A percentile compares a stretch with the other conserved stretches of the same genome.
These are phyloP conservation scores for Hypomyces perniciosus DNA, from an alignment of 2,329 filamentous ascomycete species.

Conservation along the genomic window DNA sequence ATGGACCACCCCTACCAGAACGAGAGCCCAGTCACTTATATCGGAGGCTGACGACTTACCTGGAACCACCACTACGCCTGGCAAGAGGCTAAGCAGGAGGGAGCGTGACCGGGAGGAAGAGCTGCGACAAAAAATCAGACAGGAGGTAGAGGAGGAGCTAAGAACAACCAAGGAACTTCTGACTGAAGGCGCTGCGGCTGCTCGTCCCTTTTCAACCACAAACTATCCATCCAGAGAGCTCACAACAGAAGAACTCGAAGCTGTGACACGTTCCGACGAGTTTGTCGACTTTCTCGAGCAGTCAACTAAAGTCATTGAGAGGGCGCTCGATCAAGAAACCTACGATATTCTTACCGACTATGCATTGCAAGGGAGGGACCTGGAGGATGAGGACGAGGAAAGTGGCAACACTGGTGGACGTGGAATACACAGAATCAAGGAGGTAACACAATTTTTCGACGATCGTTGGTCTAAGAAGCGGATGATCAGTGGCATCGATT, in stretches of 20 bases:
- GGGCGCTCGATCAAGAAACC: slow-evolving; percentile 80
- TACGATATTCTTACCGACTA: slow-evolving; percentile 97
- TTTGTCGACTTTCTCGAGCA: slow-evolving; percentile 94
- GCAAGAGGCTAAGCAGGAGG: slow-evolving; percentile 70
- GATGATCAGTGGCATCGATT: slow-evolving; percentile 93
- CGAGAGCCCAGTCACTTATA: slow-evolving; percentile 32
- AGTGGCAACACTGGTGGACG: slow-evolving; percentile 63
- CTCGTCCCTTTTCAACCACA: slow-evolving; percentile 22
- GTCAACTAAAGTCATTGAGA: slow-evolving; percentile 94
- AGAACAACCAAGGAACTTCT: slow-evolving; percentile 61
- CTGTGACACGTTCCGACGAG: slow-evolving; percentile 85
- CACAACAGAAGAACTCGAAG: slow-evolving; percentile 77
- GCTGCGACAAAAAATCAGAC: slow-evolving; percentile 73
- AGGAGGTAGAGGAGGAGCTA: slow-evolving; percentile 90
- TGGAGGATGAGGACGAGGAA: slow-evolving; percentile 78
- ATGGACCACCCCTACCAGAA: slow-evolving; percentile 53
- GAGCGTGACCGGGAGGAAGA: slow-evolving; percentile 84
- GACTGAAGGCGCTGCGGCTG: slow-evolving; percentile 35
- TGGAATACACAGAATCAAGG: slow-evolving; percentile 70
- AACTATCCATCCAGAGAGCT: slow-evolving; percentile 77
- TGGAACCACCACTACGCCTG: slow-evolving; percentile 52
- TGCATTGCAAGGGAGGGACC: slow-evolving; percentile 68
- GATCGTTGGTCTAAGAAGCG: slow-evolving; percentile 95
- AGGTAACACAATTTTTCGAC: slow-evolving; percentile 90
- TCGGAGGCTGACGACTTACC: slow-evolving; percentile 58